These are phyloP conservation scores for Candida sp. DNA, from an alignment of 1,139 yeast species.

Conservation along the genomic window DNA sequence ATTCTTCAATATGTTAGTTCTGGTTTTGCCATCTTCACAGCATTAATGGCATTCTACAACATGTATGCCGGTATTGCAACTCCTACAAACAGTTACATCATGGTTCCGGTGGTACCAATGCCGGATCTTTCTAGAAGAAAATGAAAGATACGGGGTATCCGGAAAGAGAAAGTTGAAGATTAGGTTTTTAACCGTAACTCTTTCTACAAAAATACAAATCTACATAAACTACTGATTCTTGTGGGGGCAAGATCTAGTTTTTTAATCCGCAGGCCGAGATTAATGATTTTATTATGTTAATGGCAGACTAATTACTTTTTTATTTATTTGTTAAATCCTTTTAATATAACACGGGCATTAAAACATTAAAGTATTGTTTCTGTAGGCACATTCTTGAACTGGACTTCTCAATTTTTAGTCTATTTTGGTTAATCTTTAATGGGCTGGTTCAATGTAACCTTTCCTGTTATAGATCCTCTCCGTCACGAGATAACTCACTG, in stretches of 20 bases:
- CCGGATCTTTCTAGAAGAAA: constrained; percentile 6
- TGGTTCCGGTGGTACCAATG: constrained; percentile 10
- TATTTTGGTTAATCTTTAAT: too few relatives aligned
- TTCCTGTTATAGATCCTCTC: too few relatives aligned
- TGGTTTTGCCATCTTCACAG: constrained; percentile 37
- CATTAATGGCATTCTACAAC: constrained; percentile 40
- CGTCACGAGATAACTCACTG: too few relatives aligned
- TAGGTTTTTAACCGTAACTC: too few relatives aligned
- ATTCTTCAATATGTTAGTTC: constrained; percentile 40
- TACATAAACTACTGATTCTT: background rate
- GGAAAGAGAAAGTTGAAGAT: too few relatives aligned
- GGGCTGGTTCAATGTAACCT: too few relatives aligned
- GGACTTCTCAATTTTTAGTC: too few relatives aligned
- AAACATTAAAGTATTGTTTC: background rate
- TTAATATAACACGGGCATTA: background rate
- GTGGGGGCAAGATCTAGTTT: background rate
- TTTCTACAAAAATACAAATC: too few relatives aligned
- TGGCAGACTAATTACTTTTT: background rate
- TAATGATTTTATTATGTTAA: background rate
- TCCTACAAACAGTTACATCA: constrained; percentile 24
- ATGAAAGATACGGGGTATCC: too few relatives aligned
- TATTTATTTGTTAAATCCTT: background rate
- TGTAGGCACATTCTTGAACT: too few relatives aligned
- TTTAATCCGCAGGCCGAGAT: background rate
- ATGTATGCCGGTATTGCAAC: constrained; percentile 34